A percentile compares a stretch with the other conserved stretches of the same genome.
These are phyloP conservation scores for Nothophaeocryptopus gaeumannii DNA, from an alignment of 2,329 filamentous ascomycete species.

Conservation along the genomic window DNA sequence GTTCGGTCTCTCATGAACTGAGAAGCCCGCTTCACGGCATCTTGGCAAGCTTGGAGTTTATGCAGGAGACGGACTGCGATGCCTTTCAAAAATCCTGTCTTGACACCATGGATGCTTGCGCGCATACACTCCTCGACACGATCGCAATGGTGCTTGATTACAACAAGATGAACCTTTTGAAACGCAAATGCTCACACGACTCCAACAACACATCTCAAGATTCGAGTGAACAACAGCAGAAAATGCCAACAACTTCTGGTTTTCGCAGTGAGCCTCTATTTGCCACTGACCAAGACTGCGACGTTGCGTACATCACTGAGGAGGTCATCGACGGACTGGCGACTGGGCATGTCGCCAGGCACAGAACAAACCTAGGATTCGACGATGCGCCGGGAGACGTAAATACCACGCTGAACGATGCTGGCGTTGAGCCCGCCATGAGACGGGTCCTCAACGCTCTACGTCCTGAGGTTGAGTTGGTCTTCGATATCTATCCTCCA, in stretches of 20 bases:
- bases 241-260: conserved; percentile 10
- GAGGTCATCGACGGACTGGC: conserved; percentile 22
- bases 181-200: conserved; percentile 5
- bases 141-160: conserved; percentile 25
- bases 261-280: conserved; percentile 16
- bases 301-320: conserved; percentile 20
- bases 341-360: conserved; percentile 14
- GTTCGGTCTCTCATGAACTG: conserved; percentile 52
- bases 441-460: conserved; percentile 18
- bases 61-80: conserved; percentile 44
- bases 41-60: conserved; percentile 39
- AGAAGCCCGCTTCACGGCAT: conserved; percentile 37
- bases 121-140: conserved; percentile 19
- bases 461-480: conserved; percentile 29
- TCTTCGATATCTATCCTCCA: conserved; percentile 39
- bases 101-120: conserved; percentile 24
- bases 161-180: conserved; percentile 19
- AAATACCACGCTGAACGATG: conserved; percentile 2
- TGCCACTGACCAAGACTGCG: conserved; percentile 19
- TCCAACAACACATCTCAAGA: conserved; percentile 13
- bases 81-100: conserved; percentile 24
- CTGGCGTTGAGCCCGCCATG: conserved; percentile 6
- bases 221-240: conserved; percentile 3
- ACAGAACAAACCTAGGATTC: conserved; percentile 18
- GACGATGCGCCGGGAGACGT: conserved; percentile 9